These are phyloP conservation scores for Xylaria bambusicola DNA, from an alignment of 495 filamentous ascomycete species.

Conservation along the genomic window DNA sequence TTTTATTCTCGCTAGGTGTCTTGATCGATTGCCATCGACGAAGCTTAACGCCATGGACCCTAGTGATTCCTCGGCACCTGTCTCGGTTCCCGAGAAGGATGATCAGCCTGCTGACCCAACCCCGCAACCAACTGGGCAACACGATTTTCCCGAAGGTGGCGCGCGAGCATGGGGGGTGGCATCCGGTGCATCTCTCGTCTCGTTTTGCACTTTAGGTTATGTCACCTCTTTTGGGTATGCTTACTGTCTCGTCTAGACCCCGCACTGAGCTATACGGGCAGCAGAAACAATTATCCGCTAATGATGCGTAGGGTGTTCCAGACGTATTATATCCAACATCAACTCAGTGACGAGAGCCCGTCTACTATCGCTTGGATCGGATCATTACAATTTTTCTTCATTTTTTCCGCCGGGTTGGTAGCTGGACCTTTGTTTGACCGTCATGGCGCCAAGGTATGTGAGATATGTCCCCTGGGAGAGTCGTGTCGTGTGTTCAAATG, in stretches of 20 bases:
- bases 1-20: too few species aligned
- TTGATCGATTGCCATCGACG: too few species aligned
- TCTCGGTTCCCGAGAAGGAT: too few species aligned
- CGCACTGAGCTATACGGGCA: neutral
- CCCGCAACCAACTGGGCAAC: too few species aligned
- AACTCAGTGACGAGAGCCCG: slow-evolving; percentile 47
- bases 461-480: too few species aligned
- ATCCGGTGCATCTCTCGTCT: slow-evolving; percentile 29
- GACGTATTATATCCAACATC: slow-evolving; percentile 57
- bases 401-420: slow-evolving; percentile 48
- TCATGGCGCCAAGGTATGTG: slow-evolving; percentile 45
- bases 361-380: slow-evolving; percentile 65
- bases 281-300: neutral
- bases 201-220: slow-evolving; percentile 62
- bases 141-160: slow-evolving; percentile 35
- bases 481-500: too few species aligned
- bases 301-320: slow-evolving; percentile 46
- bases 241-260: neutral
- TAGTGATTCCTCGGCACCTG: too few species aligned
- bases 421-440: slow-evolving; percentile 56
- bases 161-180: slow-evolving; percentile 38
- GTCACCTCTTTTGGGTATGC: slow-evolving; percentile 59
- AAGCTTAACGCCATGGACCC: too few species aligned
- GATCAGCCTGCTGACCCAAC: too few species aligned
- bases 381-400: slow-evolving; percentile 50